Conservation (phyloP, 345 rosid species). For the Camelina hispida region DNA sequence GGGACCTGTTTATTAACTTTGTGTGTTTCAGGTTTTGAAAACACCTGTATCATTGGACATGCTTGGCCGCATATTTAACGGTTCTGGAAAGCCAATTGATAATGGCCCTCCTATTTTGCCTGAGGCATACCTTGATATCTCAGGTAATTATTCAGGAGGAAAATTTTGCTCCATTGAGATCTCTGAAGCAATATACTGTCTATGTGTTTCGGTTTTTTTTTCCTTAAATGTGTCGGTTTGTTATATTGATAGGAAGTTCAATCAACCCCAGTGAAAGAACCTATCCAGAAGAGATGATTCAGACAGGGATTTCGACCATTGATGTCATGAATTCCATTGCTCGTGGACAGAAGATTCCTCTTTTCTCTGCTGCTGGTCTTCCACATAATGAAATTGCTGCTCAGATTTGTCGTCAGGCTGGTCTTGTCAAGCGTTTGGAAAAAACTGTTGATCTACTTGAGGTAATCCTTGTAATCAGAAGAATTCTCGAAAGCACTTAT, state of each 20-base stretch:
- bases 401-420: slow-evolving; percentile 99
- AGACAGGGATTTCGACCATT: slow-evolving; percentile 95
- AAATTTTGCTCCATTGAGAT: background rate
- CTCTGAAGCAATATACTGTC: background rate
- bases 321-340: slow-evolving; percentile 99
- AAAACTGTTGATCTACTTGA: slow-evolving; percentile 75
- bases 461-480: slow-evolving; percentile 48
- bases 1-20: background rate
- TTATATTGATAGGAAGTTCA: slow-evolving; percentile 71
- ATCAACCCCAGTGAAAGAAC: slow-evolving; percentile 99
- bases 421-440: slow-evolving; percentile 93
- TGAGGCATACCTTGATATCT: slow-evolving; percentile 95
- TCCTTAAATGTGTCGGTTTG: background rate
- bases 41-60: slow-evolving; percentile 95
- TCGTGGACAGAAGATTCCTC: slow-evolving; percentile 97
- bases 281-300: slow-evolving; percentile 98
- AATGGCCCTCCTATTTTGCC: slow-evolving; percentile 97
- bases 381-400: slow-evolving; percentile 99
- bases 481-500: background rate
- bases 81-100: slow-evolving; percentile 98
- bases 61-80: slow-evolving; percentile 98
- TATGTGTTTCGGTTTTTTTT: background rate
- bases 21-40: slow-evolving; percentile 73
- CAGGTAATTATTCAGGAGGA: slow-evolving; percentile 49
- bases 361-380: slow-evolving; percentile 99